Conservation (phyloP, 148 eudicot species). For the Rhododendron vialii region DNA sequence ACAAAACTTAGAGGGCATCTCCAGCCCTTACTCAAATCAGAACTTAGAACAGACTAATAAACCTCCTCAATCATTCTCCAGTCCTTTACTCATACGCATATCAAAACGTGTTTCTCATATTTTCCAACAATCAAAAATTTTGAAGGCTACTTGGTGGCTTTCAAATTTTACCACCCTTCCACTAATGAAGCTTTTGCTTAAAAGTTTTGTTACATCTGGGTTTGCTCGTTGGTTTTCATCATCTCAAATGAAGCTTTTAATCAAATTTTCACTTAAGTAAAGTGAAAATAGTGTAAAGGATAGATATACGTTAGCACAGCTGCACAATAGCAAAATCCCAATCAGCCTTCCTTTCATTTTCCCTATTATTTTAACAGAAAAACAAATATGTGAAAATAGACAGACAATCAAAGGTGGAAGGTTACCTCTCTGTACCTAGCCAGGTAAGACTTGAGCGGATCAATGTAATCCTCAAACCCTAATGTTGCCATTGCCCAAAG, state of each 20-base stretch:
- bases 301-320: not conserved
- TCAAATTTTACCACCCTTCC: not conserved
- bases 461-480: conserved; percentile 90
- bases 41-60: not conserved
- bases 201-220: not conserved
- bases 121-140: not conserved
- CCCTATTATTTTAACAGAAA: not conserved
- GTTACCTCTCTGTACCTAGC: conserved; percentile 81
- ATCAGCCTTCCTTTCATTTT: not conserved
- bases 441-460: conserved; percentile 74
- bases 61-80: not conserved
- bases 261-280: not conserved
- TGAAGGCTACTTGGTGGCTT: not conserved
- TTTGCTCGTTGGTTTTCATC: not conserved
- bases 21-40: not conserved
- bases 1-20: not conserved
- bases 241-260: not conserved
- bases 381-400: not conserved
- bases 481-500: conserved; percentile 95
- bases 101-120: not conserved
- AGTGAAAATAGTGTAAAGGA: not conserved
- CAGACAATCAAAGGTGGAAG: not conserved
- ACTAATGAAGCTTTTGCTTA: not conserved
- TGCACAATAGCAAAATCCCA: not conserved
- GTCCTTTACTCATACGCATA: not conserved